Base-by-base conservation (phyloP, 1,139 yeast genomes). In the Debaryomyces fabryi region DNA sequence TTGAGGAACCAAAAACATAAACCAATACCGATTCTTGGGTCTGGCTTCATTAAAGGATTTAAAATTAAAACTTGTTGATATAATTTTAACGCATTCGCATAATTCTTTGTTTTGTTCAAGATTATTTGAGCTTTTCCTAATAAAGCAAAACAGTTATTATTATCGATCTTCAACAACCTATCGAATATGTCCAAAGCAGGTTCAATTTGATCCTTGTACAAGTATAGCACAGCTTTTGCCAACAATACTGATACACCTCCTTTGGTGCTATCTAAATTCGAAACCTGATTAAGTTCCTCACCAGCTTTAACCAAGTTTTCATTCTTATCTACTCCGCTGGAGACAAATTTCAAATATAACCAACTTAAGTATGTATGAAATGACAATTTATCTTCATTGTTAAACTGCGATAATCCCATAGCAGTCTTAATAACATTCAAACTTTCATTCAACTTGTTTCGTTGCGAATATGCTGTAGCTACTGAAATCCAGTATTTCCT, bases 21-120 rank as follows among this genome's bases (percentile, higher is more conserved):
- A 37, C 99, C 99, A 55, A 93, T 85, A 21, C 99, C 99, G 50
- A 93, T 79, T 68, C 99, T 78, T 18, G 99, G 96, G 67, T 93
- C 99, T 1, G 98, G 98, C 54, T 79, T 79, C 61, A 87, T 73
- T 35, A 83, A 63, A 1, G 98, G 98, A 54, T 90, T 85, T 45
- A 86, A 75, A 42, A 85, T 78, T 56, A 93, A 74, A 8, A 89
- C 86, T 55, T 86, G 88, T 69, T 93, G 99, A 67, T 88, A 93
- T 40, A 88, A 67, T 63, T 86, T 86, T 57, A 93, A 78, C 15
- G 97, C 93, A 7, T 78, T 83, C 29, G 79, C 66, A 67, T 85
- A 91, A 63, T 88, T 88, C 53, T 82, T 84, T 3, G 74, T 67
- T 65, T 86, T 87, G 55, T 80, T 81, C 62, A 89, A 85, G 32